phyloP scores from a whole-genome alignment of 805 yeast species.

The Spathaspora passalidarum region DNA sequence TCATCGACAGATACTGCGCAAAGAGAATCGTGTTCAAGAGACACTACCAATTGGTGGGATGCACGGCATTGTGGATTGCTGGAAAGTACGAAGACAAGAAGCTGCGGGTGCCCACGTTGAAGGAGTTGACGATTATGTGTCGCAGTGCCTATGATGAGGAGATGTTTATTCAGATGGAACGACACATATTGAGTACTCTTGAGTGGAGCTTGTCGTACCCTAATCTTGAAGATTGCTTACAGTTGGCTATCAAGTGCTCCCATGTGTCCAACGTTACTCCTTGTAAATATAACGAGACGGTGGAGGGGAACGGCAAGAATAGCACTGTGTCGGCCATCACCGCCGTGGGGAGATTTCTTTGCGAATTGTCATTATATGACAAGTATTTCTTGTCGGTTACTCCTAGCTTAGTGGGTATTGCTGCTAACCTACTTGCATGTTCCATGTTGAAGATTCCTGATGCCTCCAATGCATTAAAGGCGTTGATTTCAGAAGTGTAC shows the following conservation, averaged over 20 bases:
- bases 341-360: constrained; percentile 52
- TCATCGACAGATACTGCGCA: constrained; percentile 46
- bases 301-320: constrained; percentile 7
- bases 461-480: constrained; percentile 35
- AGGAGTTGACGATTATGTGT: constrained; percentile 54
- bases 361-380: constrained; percentile 53
- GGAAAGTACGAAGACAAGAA: constrained; percentile 58
- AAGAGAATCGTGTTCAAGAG: constrained; percentile 45
- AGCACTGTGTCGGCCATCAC: constrained; percentile 49
- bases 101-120: constrained; percentile 53
- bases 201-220: constrained; percentile 48
- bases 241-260: constrained; percentile 32
- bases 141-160: constrained; percentile 56
- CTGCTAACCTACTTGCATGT: constrained; percentile 53
- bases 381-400: constrained; percentile 45
- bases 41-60: constrained; percentile 46
- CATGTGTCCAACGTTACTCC: constrained; percentile 22
- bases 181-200: constrained; percentile 66
- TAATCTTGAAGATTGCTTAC: constrained; percentile 50
- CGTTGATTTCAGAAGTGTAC: constrained; percentile 13
- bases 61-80: constrained; percentile 48
- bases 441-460: constrained; percentile 48
- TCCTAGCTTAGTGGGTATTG: constrained; percentile 44
- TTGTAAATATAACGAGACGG: constrained; percentile 18
- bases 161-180: constrained; percentile 55